Evolutionary conservation across 1,284 basidiomycete species (phyloP), one percentile per base, ranked within the genome.

Genomic region (Taiwanofungus camphoratus): DNA sequence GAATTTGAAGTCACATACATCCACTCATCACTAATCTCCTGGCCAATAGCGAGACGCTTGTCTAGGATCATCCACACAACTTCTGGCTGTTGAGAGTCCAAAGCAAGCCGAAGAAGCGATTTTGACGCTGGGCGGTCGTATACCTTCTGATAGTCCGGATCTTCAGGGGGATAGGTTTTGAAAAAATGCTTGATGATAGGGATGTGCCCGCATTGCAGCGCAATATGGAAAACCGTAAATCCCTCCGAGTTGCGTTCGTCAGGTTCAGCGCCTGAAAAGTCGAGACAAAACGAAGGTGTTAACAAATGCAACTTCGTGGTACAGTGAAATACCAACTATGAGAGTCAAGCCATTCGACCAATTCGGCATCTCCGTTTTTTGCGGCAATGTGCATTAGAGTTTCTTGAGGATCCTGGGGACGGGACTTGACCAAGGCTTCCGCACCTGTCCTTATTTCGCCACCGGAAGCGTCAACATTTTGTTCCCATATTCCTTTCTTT

Each of bases 341-440:
- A 3, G 73, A 66, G 58, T 79, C 74, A 8, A 88, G 70, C 82
- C 83, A 87, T 54, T 75, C 61, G 4, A 83, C 69, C 40, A 87
- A 62, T 18, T 73, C 72, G 5, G 61, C 52, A 60, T 87, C 71
- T 5, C 76, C 78, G 39, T 67, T 64, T 42, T 58, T 64, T 3
- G 73, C 69, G 36, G 74, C 78, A 42, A 88, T 82, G 53, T 87
- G 85, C 44, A 81, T 58, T 15, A 88, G 64, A 23, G 84, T 83
- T 60, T 87, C 76, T 46, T 66, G 63, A n/a, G 66, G 65, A 59
- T 85, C 82, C 39, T 66, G 53, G 5, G 79, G 77, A 12, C 51
- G 52, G 8, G 37, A 48, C 48, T 67, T 60, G 40, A 77, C 69
- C 50, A 78, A 77, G 32, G 65, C 68, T 36, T 75, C 71, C 46